Percentiles rank a stretch among this genome's conserved stretches.
Conservation (phyloP, 371 early-diverging fungal species). For the Mortierella sp. region DNA sequence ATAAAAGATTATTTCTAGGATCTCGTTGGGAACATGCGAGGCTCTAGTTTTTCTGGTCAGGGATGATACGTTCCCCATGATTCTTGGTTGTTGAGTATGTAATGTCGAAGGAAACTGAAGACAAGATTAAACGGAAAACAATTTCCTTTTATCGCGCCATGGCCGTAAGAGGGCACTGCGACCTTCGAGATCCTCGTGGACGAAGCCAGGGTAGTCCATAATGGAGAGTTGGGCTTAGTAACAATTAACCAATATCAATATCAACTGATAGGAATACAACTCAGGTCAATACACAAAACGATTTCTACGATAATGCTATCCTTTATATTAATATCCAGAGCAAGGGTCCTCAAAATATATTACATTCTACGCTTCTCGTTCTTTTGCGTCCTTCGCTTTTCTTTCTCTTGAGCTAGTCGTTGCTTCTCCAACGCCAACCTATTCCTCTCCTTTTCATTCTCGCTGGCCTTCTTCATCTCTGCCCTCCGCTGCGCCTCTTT, state of each 20-base stretch:
- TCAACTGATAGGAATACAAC: too few relatives aligned
- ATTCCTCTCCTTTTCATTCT: conserved; percentile 69
- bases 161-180: not conserved
- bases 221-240: not conserved
- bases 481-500: conserved; percentile 64
- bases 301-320: too few relatives aligned
- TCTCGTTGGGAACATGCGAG: conserved; percentile 1
- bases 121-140: not conserved
- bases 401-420: conserved; percentile 63
- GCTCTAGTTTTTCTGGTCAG: not conserved
- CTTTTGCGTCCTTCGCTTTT: conserved; percentile 65
- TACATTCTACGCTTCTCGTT: conserved; percentile 68
- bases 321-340: not conserved
- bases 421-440: conserved; percentile 66
- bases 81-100: not conserved
- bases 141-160: not conserved
- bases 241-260: too few relatives aligned
- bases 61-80: not conserved
- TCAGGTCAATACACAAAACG: too few relatives aligned
- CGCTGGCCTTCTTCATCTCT: conserved; percentile 65
- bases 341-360: not conserved
- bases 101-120: not conserved
- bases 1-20: not conserved
- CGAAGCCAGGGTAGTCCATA: not conserved
- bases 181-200: not conserved